Conservation (phyloP, 2,329 filamentous ascomycete genomes). For the Microsporum ferrugineum region DNA sequence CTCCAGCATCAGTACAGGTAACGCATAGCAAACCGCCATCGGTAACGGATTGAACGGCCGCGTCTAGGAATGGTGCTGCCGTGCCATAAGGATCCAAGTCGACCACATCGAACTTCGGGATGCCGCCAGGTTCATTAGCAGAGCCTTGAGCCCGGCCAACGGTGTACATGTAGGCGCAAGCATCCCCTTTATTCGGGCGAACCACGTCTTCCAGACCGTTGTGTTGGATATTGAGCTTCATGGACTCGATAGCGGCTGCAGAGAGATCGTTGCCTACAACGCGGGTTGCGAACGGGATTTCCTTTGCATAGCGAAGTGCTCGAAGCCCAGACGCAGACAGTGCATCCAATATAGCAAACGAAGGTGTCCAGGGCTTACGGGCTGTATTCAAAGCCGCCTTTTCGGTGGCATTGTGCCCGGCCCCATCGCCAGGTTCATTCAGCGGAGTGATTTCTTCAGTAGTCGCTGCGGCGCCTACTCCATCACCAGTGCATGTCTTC, state of each 20-base stretch:
- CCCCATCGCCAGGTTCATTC: background rate
- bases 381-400: background rate
- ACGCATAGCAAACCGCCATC: conserved; percentile 88
- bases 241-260: conserved; percentile 61
- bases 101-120: conserved; percentile 73
- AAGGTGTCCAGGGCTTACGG: conserved; percentile 24
- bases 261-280: conserved; percentile 88
- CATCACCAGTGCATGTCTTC: conserved; percentile 1
- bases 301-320: conserved; percentile 80
- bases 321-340: conserved; percentile 87
- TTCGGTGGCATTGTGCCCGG: conserved; percentile 6
- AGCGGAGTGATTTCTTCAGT: background rate
- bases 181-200: conserved; percentile 64
- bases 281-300: conserved; percentile 71
- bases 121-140: conserved; percentile 23
- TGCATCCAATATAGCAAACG: conserved; percentile 83
- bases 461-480: conserved; percentile 2
- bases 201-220: conserved; percentile 65
- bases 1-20: conserved; percentile 90
- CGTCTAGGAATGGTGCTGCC: conserved; percentile 82
- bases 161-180: conserved; percentile 82
- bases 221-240: conserved; percentile 72
- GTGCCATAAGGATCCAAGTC: conserved; percentile 95
- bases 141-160: conserved; percentile 39
- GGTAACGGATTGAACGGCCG: conserved; percentile 72